A percentile compares a stretch with the other conserved stretches of the same genome.
Conservation (phyloP, 176 grass and related monocot genomes). For the Cymbopogon citratus region DNA sequence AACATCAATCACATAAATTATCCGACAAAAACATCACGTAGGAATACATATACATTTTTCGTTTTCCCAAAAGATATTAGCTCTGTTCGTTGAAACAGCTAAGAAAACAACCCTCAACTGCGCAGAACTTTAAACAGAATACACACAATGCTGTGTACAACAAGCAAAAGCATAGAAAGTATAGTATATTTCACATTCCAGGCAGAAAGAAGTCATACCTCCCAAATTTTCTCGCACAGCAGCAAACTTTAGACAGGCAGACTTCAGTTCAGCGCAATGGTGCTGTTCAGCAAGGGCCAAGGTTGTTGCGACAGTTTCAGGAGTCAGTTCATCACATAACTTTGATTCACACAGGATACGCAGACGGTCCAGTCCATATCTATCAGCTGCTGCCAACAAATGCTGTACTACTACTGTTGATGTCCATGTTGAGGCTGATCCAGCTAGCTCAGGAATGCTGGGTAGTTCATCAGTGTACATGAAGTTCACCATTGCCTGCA, state of each 20-base stretch:
- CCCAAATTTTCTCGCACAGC: conserved; percentile 58
- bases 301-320: conserved; percentile 81
- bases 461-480: conserved; percentile 78
- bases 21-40: neutral
- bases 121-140: neutral
- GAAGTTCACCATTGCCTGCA: conserved; percentile 77
- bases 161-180: conserved; percentile 5
- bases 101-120: neutral
- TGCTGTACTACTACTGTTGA: conserved; percentile 71
- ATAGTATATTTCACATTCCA: neutral
- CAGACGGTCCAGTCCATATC: conserved; percentile 76
- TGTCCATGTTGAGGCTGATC: conserved; percentile 56
- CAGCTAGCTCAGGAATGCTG: conserved; percentile 65
- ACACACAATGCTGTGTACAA: neutral
- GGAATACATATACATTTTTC: neutral
- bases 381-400: conserved; percentile 76
- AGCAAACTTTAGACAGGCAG: conserved; percentile 65
- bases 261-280: conserved; percentile 67
- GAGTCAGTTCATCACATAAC: conserved; percentile 65
- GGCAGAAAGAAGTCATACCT: conserved; percentile 40
- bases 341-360: conserved; percentile 67
- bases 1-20: neutral
- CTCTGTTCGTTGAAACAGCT: neutral
- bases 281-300: conserved; percentile 85
- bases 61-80: neutral